These are phyloP conservation scores for Paramecium octaurelia DNA, from an alignment of 73 alveolate genomes.

Conservation along the genomic window DNA sequence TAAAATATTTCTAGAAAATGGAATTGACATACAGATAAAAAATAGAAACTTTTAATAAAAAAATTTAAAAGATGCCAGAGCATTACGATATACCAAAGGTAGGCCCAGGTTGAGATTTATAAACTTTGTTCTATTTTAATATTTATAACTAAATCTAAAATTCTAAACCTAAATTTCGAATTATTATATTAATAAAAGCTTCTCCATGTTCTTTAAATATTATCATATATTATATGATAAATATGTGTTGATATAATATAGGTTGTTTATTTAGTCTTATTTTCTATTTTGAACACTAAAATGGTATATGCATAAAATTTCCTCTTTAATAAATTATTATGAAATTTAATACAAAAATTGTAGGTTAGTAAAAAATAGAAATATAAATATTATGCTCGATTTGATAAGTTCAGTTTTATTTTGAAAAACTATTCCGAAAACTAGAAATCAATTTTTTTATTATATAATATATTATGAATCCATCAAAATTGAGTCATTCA, in stretches of 20 bases:
- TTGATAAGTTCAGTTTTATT: neutral
- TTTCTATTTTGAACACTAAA: neutral
- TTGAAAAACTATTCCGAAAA: neutral
- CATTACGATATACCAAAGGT: constrained; percentile 72
- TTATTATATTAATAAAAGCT: neutral
- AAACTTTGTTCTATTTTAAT: neutral
- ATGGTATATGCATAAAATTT: neutral
- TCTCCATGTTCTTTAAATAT: neutral
- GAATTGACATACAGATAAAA: constrained; percentile 61
- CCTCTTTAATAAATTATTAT: neutral
- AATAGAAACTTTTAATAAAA: constrained; percentile 64
- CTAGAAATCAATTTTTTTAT: neutral
- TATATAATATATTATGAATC: constrained; percentile 4
- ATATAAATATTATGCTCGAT: neutral
- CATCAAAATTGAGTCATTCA: constrained; percentile 37
- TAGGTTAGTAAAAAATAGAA: neutral
- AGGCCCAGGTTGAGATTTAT: constrained; percentile 67
- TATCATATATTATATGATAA: neutral
- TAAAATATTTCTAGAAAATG: neutral
- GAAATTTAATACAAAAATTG: neutral
- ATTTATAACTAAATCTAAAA: neutral
- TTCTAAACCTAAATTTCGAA: neutral
- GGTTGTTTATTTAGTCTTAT: neutral
- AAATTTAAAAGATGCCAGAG: constrained; percentile 66
- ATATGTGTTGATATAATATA: neutral